Evolutionary conservation across 306 rosid species (phyloP).

Genomic region (Ormosia semicastrata): DNA sequence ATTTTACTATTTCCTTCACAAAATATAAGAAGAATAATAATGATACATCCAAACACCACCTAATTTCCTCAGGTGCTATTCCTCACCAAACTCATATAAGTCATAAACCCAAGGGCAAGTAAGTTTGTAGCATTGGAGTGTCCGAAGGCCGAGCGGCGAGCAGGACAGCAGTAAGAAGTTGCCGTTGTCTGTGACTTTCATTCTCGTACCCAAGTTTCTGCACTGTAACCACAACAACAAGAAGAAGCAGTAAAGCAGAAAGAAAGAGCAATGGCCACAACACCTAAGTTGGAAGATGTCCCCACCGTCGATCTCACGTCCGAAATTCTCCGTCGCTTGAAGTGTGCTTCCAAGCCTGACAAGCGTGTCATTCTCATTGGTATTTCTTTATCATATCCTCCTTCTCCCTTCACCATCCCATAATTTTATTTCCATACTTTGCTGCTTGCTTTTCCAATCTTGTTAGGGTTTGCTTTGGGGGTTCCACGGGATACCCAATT

Average conservation of each 20-base stretch:
- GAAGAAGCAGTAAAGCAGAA: not conserved
- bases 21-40: too few relatives aligned
- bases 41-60: too few relatives aligned
- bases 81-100: too few relatives aligned
- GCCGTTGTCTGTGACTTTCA: not conserved
- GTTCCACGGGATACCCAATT: not conserved
- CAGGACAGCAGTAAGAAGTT: not conserved
- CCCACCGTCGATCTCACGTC: constrained; percentile 74
- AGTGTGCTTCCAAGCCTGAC: constrained; percentile 74
- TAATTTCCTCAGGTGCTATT: too few relatives aligned
- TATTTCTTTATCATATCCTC: not conserved
- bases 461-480: not conserved
- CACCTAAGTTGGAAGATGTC: constrained; percentile 62
- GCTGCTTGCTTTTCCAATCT: not conserved
- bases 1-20: too few relatives aligned
- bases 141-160: too few relatives aligned
- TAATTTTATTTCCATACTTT: not conserved
- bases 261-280: constrained; percentile 44
- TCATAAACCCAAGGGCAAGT: too few relatives aligned
- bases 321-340: constrained; percentile 84
- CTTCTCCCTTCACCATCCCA: constrained; percentile 38
- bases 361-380: constrained; percentile 89
- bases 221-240: not conserved
- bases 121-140: too few relatives aligned
- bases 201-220: not conserved